Evolutionary conservation across 331 rosid species (phyloP).

Genomic region (Rhamnella rubrinervis): DNA sequence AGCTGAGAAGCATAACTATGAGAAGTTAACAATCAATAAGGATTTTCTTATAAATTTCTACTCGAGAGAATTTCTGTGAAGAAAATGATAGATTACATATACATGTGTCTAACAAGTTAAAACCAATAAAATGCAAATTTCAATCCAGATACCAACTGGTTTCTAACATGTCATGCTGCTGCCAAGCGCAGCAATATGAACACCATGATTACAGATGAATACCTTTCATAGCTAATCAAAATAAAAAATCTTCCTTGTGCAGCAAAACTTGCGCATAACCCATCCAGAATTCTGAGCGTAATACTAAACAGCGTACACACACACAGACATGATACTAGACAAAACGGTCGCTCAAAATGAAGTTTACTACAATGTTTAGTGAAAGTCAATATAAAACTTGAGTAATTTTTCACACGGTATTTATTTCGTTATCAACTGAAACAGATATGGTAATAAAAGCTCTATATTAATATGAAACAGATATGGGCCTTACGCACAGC

Average conservation of each 20-base stretch:
- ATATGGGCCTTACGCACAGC: too few relatives aligned
- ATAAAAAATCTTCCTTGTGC: neutral
- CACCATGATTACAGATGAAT: neutral
- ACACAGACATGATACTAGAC: too few relatives aligned
- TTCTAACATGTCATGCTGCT: neutral
- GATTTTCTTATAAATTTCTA: neutral
- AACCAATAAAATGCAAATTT: neutral
- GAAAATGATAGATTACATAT: neutral
- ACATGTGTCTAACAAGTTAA: too few relatives aligned
- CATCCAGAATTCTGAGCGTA: neutral
- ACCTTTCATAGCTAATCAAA: neutral
- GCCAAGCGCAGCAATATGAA: neutral
- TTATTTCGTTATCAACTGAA: too few relatives aligned
- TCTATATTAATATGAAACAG: too few relatives aligned
- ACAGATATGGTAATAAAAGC: too few relatives aligned
- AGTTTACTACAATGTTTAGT: too few relatives aligned
- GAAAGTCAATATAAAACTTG: too few relatives aligned
- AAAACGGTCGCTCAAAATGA: too few relatives aligned
- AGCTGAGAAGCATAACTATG: conserved; percentile 1
- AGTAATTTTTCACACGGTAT: too few relatives aligned
- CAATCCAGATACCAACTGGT: neutral
- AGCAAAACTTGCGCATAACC: neutral
- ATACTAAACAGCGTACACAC: too few relatives aligned
- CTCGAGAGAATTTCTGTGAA: too few relatives aligned
- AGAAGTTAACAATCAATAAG: neutral